phyloP scores from a whole-genome alignment of 768 basidiomycete species.

The Trametes elegans region DNA sequence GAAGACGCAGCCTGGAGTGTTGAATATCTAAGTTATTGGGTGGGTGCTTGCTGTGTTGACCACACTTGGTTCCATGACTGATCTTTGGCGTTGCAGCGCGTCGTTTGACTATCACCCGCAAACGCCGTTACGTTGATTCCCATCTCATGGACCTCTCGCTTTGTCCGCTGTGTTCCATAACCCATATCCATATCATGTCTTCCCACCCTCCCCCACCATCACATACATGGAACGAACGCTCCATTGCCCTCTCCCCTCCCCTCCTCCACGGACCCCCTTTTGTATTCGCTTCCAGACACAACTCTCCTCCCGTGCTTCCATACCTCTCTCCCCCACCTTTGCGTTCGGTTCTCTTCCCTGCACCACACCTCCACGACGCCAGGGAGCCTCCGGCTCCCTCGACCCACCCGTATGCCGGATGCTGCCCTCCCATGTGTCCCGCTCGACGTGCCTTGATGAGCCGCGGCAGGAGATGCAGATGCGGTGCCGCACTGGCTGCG shows the following conservation, averaged over 20 bases:
- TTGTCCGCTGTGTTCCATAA: conserved; percentile 8
- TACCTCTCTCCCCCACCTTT: not conserved
- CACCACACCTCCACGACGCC: conserved; percentile 11
- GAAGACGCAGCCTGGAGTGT: conserved; percentile 13
- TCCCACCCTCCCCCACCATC: not conserved
- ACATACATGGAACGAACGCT: not conserved
- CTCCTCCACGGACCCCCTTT: conserved; percentile 7
- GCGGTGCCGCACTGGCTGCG: conserved; percentile 8
- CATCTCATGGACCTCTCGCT: conserved; percentile 15
- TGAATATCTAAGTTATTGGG: conserved; percentile 22
- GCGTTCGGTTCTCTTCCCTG: conserved; percentile 12
- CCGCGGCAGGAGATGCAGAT: not conserved
- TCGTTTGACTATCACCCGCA: not conserved
- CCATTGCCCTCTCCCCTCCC: not conserved
- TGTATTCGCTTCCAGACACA: conserved; percentile 5
- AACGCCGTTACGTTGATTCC: conserved; percentile 11
- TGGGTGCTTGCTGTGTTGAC: not conserved
- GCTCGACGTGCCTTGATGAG: not conserved
- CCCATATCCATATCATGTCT: conserved; percentile 8
- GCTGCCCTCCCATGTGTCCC: not conserved
- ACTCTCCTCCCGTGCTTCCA: conserved; percentile 6
- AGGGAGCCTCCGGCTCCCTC: conserved; percentile 16
- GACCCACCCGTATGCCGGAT: not conserved
- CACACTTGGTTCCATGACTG: not conserved
- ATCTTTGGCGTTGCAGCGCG: not conserved